Base-by-base conservation (phyloP, 306 rosid genomes). In the Mucuna pruriens region DNA sequence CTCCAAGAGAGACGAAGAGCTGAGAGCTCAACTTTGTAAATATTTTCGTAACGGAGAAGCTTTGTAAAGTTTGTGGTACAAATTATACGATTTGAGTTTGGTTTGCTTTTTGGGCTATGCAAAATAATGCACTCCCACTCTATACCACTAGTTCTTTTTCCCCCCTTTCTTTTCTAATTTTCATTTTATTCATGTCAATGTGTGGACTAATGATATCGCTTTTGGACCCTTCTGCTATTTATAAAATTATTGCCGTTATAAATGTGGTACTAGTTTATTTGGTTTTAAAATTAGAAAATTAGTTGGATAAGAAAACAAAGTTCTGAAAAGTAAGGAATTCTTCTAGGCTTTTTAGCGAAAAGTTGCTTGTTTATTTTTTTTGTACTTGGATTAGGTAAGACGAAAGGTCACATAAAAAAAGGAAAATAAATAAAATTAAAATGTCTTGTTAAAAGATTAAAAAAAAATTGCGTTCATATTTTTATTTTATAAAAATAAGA, bases 11-110 rank as follows among this genome's bases (percentile, higher is more conserved):
- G 44, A 48, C 22, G 75, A 40, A 38, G 76, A 60, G 44, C 20
- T 60, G 48, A 38, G 76, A 60, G 44, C 20, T 60, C 2, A 38
- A 71, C 64, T 65, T 72, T 90, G 97, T 93, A 88, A 86, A 90
- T 91, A 91, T 86, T 86, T 74, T 19, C 78, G 83, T 80, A 31
- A 64, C 61, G 74, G 81, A 86, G 82, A 78, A 85, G 78, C 78
- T 71, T 82, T 86, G 90, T 84, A 78, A 75, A 85, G 64, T 85
- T 85, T 86, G 86, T 86, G 81, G 26, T 39, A 85, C 61, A 48
- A 73, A 77, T 75, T 31, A 78, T 71, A 49, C 54, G 80, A 64
- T 72, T 81, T 89, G 85, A 29, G 81, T 58, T 79, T 88, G 80
- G 87, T 60, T 84, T 87, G 73, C 1, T 45, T 84, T 85, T 75